Conservation (phyloP, 2,329 filamentous ascomycete species). For the Ophiostoma tasmaniense region DNA sequence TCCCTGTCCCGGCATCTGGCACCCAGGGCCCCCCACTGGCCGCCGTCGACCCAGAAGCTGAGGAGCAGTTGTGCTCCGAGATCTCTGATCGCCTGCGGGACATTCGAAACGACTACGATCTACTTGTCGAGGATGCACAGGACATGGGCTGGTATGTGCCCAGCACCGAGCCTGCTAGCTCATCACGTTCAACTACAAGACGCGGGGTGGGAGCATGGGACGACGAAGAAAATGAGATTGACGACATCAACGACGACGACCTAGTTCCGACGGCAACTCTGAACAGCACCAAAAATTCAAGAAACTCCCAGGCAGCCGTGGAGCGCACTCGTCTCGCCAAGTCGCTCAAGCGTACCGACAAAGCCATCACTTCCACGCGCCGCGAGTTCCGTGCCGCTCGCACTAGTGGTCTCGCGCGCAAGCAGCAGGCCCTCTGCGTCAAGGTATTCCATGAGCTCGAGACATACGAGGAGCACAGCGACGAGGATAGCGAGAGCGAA, state of each 20-base stretch:
- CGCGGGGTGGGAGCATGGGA: not conserved
- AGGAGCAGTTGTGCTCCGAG: conserved; percentile 67
- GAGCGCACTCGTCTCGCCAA: conserved; percentile 59
- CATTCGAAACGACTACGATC: conserved; percentile 74
- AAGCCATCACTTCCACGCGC: conserved; percentile 52
- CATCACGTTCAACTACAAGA: not conserved
- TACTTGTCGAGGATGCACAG: conserved; percentile 68
- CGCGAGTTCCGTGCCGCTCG: conserved; percentile 74
- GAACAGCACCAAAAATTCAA: not conserved
- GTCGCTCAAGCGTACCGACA: conserved; percentile 55
- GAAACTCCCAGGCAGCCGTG: conserved; percentile 25
- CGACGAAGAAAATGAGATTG: not conserved
- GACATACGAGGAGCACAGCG: conserved; percentile 38
- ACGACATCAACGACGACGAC: not conserved
- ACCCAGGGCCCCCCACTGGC: not conserved
- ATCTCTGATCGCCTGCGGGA: conserved; percentile 71
- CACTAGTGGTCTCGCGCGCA: conserved; percentile 63
- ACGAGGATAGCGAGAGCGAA: conserved; percentile 24
- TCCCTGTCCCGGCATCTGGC: not conserved
- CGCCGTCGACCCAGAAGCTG: conserved; percentile 39
- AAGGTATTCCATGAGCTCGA: conserved; percentile 71
- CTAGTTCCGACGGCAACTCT: not conserved
- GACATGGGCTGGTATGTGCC: conserved; percentile 42
- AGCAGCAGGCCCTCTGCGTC: conserved; percentile 58
- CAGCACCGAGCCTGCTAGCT: not conserved